These are phyloP conservation scores for Phytophthora tubulina DNA, from an alignment of 352 stramenopile genomes.

Conservation along the genomic window DNA sequence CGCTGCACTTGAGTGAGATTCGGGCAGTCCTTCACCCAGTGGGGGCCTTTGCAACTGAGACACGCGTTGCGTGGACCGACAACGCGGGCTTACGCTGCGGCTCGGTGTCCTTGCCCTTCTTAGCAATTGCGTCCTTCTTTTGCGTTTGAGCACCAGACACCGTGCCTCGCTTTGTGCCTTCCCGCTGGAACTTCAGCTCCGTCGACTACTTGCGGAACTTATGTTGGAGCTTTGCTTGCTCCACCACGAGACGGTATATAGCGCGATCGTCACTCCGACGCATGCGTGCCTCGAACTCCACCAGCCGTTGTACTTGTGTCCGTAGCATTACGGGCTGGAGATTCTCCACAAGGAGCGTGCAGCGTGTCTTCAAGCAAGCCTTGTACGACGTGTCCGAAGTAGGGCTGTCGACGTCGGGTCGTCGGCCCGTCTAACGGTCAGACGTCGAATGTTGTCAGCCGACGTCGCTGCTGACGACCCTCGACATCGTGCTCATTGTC, in stretches of 20 bases:
- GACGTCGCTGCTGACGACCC: too few species aligned
- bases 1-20: conserved; percentile 19
- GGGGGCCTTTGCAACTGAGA: conserved; percentile 27
- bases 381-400: neutral
- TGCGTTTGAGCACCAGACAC: too few species aligned
- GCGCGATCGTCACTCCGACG: conserved; percentile 16
- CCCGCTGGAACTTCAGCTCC: conserved; percentile 11
- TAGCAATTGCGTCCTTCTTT: too few species aligned
- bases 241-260: conserved; percentile 23
- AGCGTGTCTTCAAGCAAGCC: conserved; percentile 17
- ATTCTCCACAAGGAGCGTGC: conserved; percentile 23
- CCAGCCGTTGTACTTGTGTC: conserved; percentile 21
- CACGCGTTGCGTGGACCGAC: conserved; percentile 4
- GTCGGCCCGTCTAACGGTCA: too few species aligned
- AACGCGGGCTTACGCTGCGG: too few species aligned
- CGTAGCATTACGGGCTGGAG: conserved; percentile 19
- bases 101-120: too few species aligned
- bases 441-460: too few species aligned
- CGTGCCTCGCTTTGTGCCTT: neutral
- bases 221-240: conserved; percentile 20
- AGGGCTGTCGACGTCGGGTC: too few species aligned
- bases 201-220: conserved; percentile 10
- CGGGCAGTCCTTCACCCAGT: conserved; percentile 31
- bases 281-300: conserved; percentile 16
- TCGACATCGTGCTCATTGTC: too few species aligned